Evolutionary conservation across 164 flowering plant genomes (phyloP).

Genomic region (Nelumbo lutea): DNA sequence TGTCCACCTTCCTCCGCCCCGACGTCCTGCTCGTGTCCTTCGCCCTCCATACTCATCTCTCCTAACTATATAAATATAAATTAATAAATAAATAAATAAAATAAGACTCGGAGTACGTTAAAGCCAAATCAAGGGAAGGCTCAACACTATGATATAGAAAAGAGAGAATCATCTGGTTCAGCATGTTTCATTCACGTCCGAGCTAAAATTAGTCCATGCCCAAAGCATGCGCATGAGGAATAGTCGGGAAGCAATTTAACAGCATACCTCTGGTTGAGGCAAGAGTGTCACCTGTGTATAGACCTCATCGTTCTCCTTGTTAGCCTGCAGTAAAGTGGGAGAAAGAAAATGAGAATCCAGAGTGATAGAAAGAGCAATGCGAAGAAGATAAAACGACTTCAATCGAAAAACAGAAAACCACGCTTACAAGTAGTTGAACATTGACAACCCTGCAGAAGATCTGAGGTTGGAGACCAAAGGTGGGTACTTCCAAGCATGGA

Average conservation of each 20-base stretch:
- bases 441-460: conserved; percentile 78
- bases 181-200: conserved; percentile 2
- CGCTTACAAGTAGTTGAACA: conserved; percentile 70
- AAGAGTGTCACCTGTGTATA: conserved; percentile 76
- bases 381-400: not conserved
- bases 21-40: no score
- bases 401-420: not conserved
- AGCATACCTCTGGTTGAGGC: conserved; percentile 73
- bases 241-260: not conserved
- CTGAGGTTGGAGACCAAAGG: conserved; percentile 76
- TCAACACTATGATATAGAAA: not conserved
- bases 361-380: no score
- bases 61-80: no score
- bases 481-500: conserved; percentile 47
- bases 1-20: no score
- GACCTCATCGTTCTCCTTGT: conserved; percentile 89
- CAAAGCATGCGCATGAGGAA: not conserved
- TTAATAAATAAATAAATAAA: no score
- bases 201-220: not conserved
- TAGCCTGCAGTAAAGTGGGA: conserved; percentile 49
- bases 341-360: not conserved
- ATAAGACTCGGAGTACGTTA: no score
- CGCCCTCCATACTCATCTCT: no score
- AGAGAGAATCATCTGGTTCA: not conserved
- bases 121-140: not conserved